Evolutionary conservation across 805 yeast genomes (phyloP).

Genomic region (Saturnispora hagleri): DNA sequence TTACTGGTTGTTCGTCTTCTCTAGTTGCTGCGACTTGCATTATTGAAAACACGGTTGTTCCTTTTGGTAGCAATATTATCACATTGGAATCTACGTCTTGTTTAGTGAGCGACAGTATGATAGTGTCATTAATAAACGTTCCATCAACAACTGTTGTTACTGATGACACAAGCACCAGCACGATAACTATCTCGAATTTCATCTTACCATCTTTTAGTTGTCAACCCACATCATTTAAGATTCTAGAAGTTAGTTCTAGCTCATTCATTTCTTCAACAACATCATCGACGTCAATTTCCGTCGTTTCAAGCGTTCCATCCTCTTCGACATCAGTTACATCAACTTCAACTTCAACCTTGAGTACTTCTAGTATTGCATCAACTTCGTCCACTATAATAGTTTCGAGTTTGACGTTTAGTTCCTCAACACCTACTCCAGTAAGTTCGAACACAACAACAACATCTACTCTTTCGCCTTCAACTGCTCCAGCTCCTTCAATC

Average conservation of each 20-base stretch:
- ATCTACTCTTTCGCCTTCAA: neutral
- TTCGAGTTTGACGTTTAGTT: neutral
- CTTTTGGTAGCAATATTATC: neutral
- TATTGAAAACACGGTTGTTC: neutral
- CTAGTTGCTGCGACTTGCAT: neutral
- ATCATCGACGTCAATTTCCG: neutral
- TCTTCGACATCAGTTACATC: neutral
- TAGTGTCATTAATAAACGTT: neutral
- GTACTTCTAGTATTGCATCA: neutral
- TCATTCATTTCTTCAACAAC: neutral
- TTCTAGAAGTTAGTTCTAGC: too few species aligned
- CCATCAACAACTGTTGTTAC: neutral
- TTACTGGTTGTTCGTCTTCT: neutral
- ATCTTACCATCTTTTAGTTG: constrained; percentile 7
- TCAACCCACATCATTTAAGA: neutral
- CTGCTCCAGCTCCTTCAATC: neutral
- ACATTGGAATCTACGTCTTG: constrained; percentile 3
- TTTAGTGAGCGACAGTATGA: neutral
- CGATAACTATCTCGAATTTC: constrained; percentile 3
- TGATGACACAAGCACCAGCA: neutral
- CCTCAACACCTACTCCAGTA: neutral
- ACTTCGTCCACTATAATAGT: neutral
- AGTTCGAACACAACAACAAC: neutral
- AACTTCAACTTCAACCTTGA: neutral
- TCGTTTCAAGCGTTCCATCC: neutral